These are phyloP conservation scores for Cryptosporidium meleagridis DNA, from an alignment of 169 alveolate species.

Conservation along the genomic window DNA sequence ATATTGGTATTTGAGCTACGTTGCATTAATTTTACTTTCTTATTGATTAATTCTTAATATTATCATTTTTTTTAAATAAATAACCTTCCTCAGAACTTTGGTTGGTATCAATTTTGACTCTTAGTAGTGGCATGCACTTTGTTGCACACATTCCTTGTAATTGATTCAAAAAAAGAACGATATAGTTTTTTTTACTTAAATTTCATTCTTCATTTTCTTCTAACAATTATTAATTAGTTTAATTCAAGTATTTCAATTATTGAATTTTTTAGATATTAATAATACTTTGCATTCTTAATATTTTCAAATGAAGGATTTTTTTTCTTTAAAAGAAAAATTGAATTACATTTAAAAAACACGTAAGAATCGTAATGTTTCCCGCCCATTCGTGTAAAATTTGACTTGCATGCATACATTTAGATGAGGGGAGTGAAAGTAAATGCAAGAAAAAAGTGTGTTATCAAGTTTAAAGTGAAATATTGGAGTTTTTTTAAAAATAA, in stretches of 20 bases:
- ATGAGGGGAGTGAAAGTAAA: background rate
- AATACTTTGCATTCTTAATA: too few relatives aligned
- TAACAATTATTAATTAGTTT: too few relatives aligned
- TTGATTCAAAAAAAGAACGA: too few relatives aligned
- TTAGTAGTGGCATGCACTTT: background rate
- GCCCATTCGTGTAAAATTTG: conserved; percentile 26
- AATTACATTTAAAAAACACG: background rate
- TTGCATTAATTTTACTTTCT: background rate
- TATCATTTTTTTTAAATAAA: background rate
- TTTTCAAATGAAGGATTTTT: too few relatives aligned
- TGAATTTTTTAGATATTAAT: too few relatives aligned
- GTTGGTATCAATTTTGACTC: too few relatives aligned
- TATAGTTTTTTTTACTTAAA: background rate
- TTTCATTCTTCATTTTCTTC: too few relatives aligned
- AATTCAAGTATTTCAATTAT: too few relatives aligned
- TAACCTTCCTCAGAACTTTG: background rate
- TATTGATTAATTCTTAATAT: background rate
- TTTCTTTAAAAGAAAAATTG: too few relatives aligned
- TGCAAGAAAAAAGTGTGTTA: background rate
- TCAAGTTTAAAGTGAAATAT: background rate
- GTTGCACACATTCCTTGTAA: background rate
- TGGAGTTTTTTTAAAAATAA: background rate
- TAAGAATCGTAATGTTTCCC: background rate
- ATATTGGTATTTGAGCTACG: background rate
- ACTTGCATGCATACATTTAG: conserved; percentile 14